A percentile compares a stretch with the other conserved stretches of the same genome.
These are phyloP conservation scores for Sclerotinia minor DNA, from an alignment of 2,329 filamentous ascomycete genomes.

Conservation along the genomic window DNA sequence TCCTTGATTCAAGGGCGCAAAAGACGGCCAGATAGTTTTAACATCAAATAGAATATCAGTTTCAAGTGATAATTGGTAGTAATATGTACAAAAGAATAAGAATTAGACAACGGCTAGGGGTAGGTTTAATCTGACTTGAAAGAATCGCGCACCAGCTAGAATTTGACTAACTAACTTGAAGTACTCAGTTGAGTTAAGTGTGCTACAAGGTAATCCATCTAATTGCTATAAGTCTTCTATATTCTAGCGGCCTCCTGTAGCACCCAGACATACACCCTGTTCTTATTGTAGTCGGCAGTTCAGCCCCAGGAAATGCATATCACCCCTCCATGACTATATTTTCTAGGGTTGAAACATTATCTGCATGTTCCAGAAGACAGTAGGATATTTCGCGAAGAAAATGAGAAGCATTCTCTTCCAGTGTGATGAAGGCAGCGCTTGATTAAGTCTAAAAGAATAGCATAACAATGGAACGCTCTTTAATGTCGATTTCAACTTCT, in stretches of 20 bases:
- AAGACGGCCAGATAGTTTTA: neutral
- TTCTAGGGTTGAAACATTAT: accelerated
- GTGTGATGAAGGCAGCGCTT: no score
- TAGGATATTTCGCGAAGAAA: neutral
- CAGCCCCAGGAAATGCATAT: neutral
- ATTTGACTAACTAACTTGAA: neutral
- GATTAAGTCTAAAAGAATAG: neutral
- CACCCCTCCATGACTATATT: neutral
- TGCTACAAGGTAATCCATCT: no score
- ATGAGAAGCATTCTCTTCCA: no score
- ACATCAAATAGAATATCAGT: neutral
- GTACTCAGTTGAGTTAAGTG: neutral
- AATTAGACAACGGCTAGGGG: neutral
- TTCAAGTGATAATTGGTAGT: accelerated
- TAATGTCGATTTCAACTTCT: neutral
- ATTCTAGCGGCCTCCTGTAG: no score
- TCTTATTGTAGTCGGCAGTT: no score
- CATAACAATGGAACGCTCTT: neutral
- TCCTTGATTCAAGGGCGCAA: neutral
- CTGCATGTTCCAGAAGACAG: neutral
- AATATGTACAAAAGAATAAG: neutral
- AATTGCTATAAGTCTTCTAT: neutral
- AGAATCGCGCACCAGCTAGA: neutral
- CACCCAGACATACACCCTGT: neutral
- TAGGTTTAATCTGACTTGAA: neutral